A percentile compares a stretch with the other conserved stretches of the same genome.
Conservation (phyloP, 2,329 filamentous ascomycete genomes). For the Fusarium transvaalense region DNA sequence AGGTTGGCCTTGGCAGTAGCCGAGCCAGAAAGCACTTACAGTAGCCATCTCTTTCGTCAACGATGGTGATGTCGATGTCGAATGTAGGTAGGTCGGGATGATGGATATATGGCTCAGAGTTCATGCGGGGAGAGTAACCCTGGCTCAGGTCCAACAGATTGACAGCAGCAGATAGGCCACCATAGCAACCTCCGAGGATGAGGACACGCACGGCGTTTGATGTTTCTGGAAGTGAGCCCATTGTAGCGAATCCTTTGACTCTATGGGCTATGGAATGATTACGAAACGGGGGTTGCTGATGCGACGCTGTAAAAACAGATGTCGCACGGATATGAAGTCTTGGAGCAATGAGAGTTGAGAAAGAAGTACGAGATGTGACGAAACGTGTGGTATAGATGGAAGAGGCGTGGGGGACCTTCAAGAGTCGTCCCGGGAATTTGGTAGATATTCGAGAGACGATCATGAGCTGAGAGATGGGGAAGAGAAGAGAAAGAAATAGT, state of each 20-base stretch:
- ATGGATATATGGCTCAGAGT: conserved; percentile 54
- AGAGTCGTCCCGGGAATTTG: conserved; percentile 32
- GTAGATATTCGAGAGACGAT: conserved; percentile 29
- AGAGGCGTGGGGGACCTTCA: conserved; percentile 17
- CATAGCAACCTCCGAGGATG: conserved; percentile 78
- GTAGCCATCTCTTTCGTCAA: conserved; percentile 86
- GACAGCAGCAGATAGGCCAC: conserved; percentile 74
- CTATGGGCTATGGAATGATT: conserved; percentile 15
- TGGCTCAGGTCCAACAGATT: conserved; percentile 76
- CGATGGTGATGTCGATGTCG: conserved; percentile 76
- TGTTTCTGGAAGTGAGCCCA: conserved; percentile 50
- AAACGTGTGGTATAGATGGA: conserved; percentile 14
- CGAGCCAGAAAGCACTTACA: conserved; percentile 64
- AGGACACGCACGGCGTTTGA: conserved; percentile 67
- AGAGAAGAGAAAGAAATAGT: conserved; percentile 10
- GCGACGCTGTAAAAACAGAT: conserved; percentile 9
- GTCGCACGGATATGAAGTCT: conserved; percentile 15
- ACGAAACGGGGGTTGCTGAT: conserved; percentile 10
- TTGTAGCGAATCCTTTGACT: conserved; percentile 39
- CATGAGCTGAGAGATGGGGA: conserved; percentile 38
- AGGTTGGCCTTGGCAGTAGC: background rate
- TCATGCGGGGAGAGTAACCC: conserved; percentile 65
- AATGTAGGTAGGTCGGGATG: conserved; percentile 60
- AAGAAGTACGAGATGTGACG: conserved; percentile 16
- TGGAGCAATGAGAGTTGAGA: conserved; percentile 10